Evolutionary conservation across 1,139 yeast species (phyloP).

Genomic region (Kodamaea plutei): DNA sequence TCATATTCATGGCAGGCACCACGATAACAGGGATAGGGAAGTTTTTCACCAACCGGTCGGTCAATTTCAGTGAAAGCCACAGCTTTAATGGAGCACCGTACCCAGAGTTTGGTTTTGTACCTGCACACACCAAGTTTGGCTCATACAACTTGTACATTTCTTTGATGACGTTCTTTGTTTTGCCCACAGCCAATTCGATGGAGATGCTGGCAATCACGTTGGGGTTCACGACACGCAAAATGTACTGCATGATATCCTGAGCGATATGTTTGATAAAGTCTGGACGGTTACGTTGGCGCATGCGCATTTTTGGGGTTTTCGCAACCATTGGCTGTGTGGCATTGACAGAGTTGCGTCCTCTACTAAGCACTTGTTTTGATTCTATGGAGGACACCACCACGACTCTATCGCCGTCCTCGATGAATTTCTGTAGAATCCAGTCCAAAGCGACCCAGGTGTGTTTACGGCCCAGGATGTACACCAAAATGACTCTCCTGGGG

Average conservation of each 20-base stretch:
- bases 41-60: slow-evolving; percentile 59
- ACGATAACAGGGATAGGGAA: slow-evolving; percentile 68
- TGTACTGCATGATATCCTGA: slow-evolving; percentile 43
- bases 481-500: slow-evolving; percentile 53
- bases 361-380: slow-evolving; percentile 10
- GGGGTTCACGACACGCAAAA: slow-evolving; percentile 45
- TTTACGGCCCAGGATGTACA: slow-evolving; percentile 63
- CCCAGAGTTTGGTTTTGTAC: slow-evolving; percentile 47
- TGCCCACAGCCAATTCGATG: slow-evolving; percentile 61
- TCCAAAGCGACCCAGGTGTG: slow-evolving; percentile 83
- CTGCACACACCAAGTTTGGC: slow-evolving; percentile 62
- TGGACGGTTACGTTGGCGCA: slow-evolving; percentile 31
- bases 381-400: slow-evolving; percentile 49
- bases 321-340: slow-evolving; percentile 16
- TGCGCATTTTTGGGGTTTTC: slow-evolving; percentile 28
- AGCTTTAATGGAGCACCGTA: slow-evolving; percentile 51
- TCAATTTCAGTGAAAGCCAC: slow-evolving; percentile 58
- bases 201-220: slow-evolving; percentile 51
- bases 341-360: slow-evolving; percentile 5
- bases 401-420: slow-evolving; percentile 61
- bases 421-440: slow-evolving; percentile 51
- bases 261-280: slow-evolving; percentile 34
- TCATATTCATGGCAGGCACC: slow-evolving; percentile 64
- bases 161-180: slow-evolving; percentile 50
- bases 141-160: slow-evolving; percentile 61